Conservation (phyloP, 768 basidiomycete species). For the Mycena chlorophos region DNA sequence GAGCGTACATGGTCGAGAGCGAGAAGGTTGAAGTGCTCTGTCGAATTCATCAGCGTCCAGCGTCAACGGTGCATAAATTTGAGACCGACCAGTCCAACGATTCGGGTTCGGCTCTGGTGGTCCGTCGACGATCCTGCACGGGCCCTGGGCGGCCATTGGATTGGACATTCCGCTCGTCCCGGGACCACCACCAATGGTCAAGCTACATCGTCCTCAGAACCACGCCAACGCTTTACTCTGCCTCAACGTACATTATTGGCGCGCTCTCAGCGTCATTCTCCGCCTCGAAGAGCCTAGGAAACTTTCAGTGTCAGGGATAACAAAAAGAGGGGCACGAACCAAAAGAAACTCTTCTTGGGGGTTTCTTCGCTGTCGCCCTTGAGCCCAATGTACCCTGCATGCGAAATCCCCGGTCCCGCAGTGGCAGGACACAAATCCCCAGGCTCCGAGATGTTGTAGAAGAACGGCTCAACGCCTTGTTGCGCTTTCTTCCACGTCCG, state of each 20-base stretch:
- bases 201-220: constrained; percentile 15
- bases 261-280: constrained; percentile 29
- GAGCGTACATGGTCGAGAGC: constrained; percentile 28
- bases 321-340: constrained; percentile 1
- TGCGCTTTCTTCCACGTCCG: constrained; percentile 1
- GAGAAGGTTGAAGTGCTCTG: constrained; percentile 26
- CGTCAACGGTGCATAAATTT: background rate
- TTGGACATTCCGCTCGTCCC: constrained; percentile 33
- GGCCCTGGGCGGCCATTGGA: constrained; percentile 28
- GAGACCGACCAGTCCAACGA: constrained; percentile 23
- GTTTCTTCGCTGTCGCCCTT: constrained; percentile 27
- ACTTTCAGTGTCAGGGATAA: background rate
- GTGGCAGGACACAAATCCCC: background rate
- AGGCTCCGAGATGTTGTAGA: background rate
- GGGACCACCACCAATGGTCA: constrained; percentile 38
- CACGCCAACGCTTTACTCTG: background rate
- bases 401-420: constrained; percentile 12
- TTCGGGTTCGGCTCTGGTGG: constrained; percentile 28
- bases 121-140: constrained; percentile 26
- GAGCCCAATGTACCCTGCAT: constrained; percentile 33
- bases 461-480: background rate
- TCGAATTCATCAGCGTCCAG: background rate
- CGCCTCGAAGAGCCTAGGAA: constrained; percentile 35
- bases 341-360: constrained; percentile 28
- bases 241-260: constrained; percentile 30